phyloP scores from a whole-genome alignment of 805 yeast species.

The Scheffersomyces lignosus region DNA sequence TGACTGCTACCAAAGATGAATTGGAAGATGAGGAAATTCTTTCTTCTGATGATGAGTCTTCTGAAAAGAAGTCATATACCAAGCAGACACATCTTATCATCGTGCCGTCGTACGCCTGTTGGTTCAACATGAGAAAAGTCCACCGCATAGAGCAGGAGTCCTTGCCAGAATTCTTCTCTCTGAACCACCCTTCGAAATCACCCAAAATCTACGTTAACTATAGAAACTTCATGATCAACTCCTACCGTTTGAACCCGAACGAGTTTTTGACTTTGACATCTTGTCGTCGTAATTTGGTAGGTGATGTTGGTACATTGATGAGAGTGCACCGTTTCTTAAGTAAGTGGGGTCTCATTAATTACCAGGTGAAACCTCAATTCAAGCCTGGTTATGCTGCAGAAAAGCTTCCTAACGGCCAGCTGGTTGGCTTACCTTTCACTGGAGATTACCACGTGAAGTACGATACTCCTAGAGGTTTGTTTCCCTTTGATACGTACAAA shows the following conservation, averaged over 20 bases:
- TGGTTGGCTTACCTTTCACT: constrained; percentile 62
- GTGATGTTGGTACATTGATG: constrained; percentile 87
- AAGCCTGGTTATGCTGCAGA: constrained; percentile 65
- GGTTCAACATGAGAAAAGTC: constrained; percentile 76
- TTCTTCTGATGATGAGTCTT: too few relatives aligned
- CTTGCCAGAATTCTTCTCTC: constrained; percentile 83
- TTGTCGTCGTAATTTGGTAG: constrained; percentile 83
- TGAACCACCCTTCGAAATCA: constrained; percentile 71
- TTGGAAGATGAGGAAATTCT: constrained; percentile 1
- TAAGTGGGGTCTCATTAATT: constrained; percentile 92
- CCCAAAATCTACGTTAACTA: constrained; percentile 79
- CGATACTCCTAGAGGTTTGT: constrained; percentile 90
- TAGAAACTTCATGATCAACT: constrained; percentile 85
- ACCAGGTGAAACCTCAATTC: constrained; percentile 81
- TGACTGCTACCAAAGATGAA: constrained; percentile 1
- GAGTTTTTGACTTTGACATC: constrained; percentile 90
- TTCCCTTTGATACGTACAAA: constrained; percentile 85
- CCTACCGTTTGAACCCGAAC: constrained; percentile 84
- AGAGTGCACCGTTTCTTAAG: constrained; percentile 80
- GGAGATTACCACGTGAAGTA: constrained; percentile 75
- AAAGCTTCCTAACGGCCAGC: constrained; percentile 40
- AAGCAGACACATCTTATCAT: constrained; percentile 81
- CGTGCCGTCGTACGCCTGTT: constrained; percentile 81
- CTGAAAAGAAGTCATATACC: not conserved
- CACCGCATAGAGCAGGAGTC: constrained; percentile 81